A percentile compares a stretch with the other conserved stretches of the same genome.
Conservation (phyloP, 2,329 filamentous ascomycete species). For the Phyllosticta capitalensis region DNA sequence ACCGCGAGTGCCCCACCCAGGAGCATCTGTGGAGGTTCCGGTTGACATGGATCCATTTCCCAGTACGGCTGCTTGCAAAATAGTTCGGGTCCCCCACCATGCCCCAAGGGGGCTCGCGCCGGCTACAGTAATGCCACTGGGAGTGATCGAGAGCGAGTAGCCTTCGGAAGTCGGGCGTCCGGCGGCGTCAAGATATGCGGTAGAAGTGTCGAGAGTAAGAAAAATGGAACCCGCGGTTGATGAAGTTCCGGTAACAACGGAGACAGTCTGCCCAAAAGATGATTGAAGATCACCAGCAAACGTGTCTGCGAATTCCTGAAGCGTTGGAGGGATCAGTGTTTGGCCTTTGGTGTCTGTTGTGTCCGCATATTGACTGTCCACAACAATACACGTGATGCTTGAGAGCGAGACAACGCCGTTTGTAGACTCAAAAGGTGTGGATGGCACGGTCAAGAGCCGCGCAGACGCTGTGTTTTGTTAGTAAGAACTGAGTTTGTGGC, state of each 20-base stretch:
- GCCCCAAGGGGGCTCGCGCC: slow-evolving; percentile 47
- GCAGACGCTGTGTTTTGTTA: slow-evolving; percentile 1
- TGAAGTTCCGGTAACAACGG: not conserved
- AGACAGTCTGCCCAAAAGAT: not conserved
- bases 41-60: slow-evolving; percentile 29
- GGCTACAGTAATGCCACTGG: slow-evolving; percentile 28
- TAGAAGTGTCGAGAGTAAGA: slow-evolving; percentile 37
- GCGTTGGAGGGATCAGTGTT: slow-evolving; percentile 40
- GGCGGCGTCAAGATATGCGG: slow-evolving; percentile 35
- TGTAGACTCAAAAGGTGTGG: slow-evolving; percentile 10
- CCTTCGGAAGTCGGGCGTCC: slow-evolving; percentile 36
- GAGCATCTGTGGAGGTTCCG: slow-evolving; percentile 40
- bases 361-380: slow-evolving; percentile 35
- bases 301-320: slow-evolving; percentile 38
- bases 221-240: slow-evolving; percentile 27
- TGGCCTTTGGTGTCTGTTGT: slow-evolving; percentile 34
- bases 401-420: slow-evolving; percentile 11
- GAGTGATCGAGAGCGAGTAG: slow-evolving; percentile 37
- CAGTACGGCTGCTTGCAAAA: slow-evolving; percentile 43
- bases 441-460: slow-evolving; percentile 13
- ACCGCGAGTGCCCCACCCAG: slow-evolving; percentile 33
- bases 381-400: slow-evolving; percentile 27
- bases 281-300: slow-evolving; percentile 31
- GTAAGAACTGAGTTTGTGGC: not conserved
- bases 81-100: slow-evolving; percentile 50